Evolutionary conservation across 305 asterid species (phyloP).

Genomic region (Rubia tinctorum): DNA sequence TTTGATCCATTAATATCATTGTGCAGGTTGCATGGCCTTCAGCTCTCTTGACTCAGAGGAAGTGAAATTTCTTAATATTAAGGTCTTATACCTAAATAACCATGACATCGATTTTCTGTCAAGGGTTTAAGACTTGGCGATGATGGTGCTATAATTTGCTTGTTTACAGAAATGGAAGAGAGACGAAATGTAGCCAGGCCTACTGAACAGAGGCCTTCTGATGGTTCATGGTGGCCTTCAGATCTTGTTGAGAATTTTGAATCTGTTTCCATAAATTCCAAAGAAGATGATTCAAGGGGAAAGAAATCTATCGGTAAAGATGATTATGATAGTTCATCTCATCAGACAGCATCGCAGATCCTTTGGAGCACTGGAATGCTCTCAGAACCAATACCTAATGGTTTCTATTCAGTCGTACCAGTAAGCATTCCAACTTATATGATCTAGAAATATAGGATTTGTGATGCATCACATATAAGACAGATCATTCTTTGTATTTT

Average conservation of each 20-base stretch:
- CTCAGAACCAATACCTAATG: conserved; percentile 86
- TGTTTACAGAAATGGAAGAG: conserved; percentile 56
- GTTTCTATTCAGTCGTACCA: conserved; percentile 90
- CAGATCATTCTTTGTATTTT: background rate
- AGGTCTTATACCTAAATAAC: conserved; percentile 25
- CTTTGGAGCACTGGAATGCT: conserved; percentile 94
- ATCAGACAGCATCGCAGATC: conserved; percentile 71
- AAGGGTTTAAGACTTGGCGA: conserved; percentile 31
- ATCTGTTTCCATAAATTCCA: conserved; percentile 67
- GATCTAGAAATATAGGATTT: background rate
- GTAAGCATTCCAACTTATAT: conserved; percentile 51
- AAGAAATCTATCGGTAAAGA: conserved; percentile 44
- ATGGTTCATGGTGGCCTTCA: conserved; percentile 68
- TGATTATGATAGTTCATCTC: conserved; percentile 41
- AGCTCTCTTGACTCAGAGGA: conserved; percentile 24
- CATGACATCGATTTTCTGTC: conserved; percentile 26
- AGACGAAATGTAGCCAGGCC: conserved; percentile 52
- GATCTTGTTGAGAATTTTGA: conserved; percentile 68
- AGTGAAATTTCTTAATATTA: conserved; percentile 27
- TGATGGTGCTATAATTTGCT: conserved; percentile 40
- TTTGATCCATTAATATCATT: conserved; percentile 15
- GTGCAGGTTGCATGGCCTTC: conserved; percentile 51
- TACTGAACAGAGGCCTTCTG: conserved; percentile 53
- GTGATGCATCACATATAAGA: background rate
- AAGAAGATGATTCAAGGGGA: conserved; percentile 38